phyloP scores from a whole-genome alignment of 78 protist genomes.

The Mantamonas sphyraenae region DNA sequence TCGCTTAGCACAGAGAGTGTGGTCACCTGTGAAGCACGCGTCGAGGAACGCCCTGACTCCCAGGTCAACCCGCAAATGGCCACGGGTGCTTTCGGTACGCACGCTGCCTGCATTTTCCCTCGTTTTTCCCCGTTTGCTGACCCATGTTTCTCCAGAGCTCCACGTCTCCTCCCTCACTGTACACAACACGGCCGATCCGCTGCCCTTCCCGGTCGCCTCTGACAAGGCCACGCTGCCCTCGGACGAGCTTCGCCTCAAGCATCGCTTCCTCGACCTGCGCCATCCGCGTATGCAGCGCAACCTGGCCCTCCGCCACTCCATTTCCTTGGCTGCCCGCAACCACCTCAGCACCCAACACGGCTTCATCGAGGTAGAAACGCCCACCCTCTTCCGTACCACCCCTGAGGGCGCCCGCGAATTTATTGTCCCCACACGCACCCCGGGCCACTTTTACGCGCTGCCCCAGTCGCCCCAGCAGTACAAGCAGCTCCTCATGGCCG shows the following conservation, averaged over 20 bases:
- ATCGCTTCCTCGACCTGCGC: conserved; percentile 64
- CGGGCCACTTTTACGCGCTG: conserved; percentile 53
- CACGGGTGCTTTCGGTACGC: too few species aligned
- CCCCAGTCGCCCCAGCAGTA: conserved; percentile 77
- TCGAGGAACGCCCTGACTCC: too few species aligned
- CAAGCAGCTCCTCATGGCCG: conserved; percentile 78
- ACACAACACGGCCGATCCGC: too few species aligned
- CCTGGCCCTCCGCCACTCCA: conserved; percentile 29
- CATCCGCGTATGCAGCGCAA: conserved; percentile 40
- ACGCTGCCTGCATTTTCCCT: too few species aligned
- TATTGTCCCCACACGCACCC: conserved; percentile 64
- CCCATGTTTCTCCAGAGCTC: too few species aligned
- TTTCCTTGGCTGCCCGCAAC: conserved; percentile 25
- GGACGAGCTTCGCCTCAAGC: conserved; percentile 50
- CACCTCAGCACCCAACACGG: not conserved
- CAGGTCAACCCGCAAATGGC: too few species aligned
- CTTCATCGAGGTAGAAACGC: conserved; percentile 79
- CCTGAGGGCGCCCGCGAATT: conserved; percentile 83
- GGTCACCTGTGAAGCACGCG: too few species aligned
- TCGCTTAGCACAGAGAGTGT: too few species aligned
- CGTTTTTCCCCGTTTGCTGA: too few species aligned
- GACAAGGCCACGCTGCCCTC: too few species aligned
- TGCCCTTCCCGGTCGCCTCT: too few species aligned
- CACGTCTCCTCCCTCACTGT: too few species aligned
- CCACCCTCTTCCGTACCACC: conserved; percentile 67